phyloP scores from a whole-genome alignment of 768 basidiomycete species.

The Grammothele lineata region DNA sequence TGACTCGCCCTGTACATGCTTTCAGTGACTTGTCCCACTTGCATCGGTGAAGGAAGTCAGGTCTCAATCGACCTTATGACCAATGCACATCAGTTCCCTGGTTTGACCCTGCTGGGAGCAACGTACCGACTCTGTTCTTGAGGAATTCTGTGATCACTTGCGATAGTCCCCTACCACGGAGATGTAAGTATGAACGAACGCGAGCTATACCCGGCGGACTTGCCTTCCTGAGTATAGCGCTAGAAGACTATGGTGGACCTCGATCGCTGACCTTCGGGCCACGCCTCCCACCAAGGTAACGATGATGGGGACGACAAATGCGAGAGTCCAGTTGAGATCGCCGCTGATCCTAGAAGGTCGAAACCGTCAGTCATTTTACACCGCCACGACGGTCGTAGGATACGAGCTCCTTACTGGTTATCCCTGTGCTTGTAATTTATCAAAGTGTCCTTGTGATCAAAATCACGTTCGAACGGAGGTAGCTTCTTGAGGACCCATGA shows the following conservation, averaged over 20 bases:
- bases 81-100: too few relatives aligned
- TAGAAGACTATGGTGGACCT: conserved; percentile 56
- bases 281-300: conserved; percentile 35
- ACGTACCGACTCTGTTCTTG: conserved; percentile 56
- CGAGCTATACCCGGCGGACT: too few relatives aligned
- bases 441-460: conserved; percentile 44
- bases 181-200: neutral
- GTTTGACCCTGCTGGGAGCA: too few relatives aligned
- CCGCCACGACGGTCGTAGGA: too few relatives aligned
- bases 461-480: conserved; percentile 43
- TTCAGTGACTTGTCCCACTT: conserved; percentile 47
- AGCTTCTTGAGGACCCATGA: conserved; percentile 34
- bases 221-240: conserved; percentile 42
- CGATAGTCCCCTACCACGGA: conserved; percentile 37
- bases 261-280: conserved; percentile 40
- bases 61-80: conserved; percentile 44
- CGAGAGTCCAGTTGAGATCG: conserved; percentile 40
- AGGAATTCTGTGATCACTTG: conserved; percentile 45
- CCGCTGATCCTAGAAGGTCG: conserved; percentile 45
- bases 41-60: conserved; percentile 65
- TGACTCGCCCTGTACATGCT: conserved; percentile 51
- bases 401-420: conserved; percentile 44
- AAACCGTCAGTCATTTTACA: too few relatives aligned
- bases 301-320: conserved; percentile 43
- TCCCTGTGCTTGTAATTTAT: conserved; percentile 48